Evolutionary conservation across 1,284 basidiomycete species (phyloP), one percentile per base, ranked within the genome.

Genomic region (Agroathelia rolfsii): DNA sequence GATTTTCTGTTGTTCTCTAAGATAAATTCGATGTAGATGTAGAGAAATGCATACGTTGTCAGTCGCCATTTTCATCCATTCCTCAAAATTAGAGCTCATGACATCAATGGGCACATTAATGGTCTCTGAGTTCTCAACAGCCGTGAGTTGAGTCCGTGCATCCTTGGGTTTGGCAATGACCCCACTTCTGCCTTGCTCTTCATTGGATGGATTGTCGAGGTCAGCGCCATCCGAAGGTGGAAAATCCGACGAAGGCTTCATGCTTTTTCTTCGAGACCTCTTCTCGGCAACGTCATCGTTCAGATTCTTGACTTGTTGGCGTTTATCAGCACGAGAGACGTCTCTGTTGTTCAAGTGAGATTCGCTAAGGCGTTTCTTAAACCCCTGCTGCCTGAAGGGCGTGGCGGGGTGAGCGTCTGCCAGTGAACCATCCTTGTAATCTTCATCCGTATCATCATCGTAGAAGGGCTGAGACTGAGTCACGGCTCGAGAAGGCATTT

Each of bases 41-140:
- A 30, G 13, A 35, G 32, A 21, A 18, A 27, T 11, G 65, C 81
- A 46, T 51, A 95, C 93, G 58, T 97, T 97, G 55, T 97, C 95
- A 5, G 94, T 97, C 2, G 93, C 93, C 77, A 98, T 84, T 66
- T 97, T 98, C 94, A 99, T 98, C 94, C 95, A 98, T 54, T 98
- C 92, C 54, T 98, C 94, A 51, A 83, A 93, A 48, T 92, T 93
- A 23, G 76, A 82, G 57, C 68, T 85, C 75, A 87, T 85, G 19
- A 88, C 74, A 46, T 90, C 85, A 44, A 80, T 57, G 1, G 76
- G 66, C 10, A 79, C 71, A 21, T 76, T 69, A 19, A 76, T 69
- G 10, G 59, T 58, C 1, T 71, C 66, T 2, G 72, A 68, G 36
- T 74, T 68, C 10, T 71, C 64, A 2, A 73, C 70, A 13, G 76